Conservation (phyloP, 2,329 filamentous ascomycete species). For the Talaromyces sp. region DNA sequence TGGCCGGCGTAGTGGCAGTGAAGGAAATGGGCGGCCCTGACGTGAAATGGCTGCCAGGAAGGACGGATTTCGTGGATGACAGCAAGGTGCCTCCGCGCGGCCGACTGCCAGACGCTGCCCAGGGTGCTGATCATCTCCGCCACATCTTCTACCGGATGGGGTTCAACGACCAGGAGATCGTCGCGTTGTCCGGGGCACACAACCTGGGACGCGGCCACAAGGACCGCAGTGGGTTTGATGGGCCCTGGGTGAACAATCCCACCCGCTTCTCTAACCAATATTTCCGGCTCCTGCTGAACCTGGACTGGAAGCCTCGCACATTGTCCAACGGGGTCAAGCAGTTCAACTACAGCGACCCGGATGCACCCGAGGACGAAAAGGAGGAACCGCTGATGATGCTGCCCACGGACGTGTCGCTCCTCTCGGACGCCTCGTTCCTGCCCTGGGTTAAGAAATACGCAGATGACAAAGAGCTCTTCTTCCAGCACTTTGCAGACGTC, state of each 20-base stretch:
- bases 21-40: slow-evolving; percentile 56
- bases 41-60: slow-evolving; percentile 53
- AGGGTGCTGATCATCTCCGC: slow-evolving; percentile 52
- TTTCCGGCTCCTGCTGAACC: slow-evolving; percentile 47
- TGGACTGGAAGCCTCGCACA: slow-evolving; percentile 53
- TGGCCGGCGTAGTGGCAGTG: slow-evolving; percentile 56
- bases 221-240: slow-evolving; percentile 54
- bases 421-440: slow-evolving; percentile 49
- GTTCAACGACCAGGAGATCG: slow-evolving; percentile 57
- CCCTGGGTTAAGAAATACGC: slow-evolving; percentile 57
- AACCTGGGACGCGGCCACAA: slow-evolving; percentile 53
- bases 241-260: slow-evolving; percentile 57
- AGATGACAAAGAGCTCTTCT: slow-evolving; percentile 58
- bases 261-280: slow-evolving; percentile 56
- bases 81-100: slow-evolving; percentile 55
- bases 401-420: slow-evolving; percentile 58
- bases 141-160: slow-evolving; percentile 57
- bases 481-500: slow-evolving; percentile 53
- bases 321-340: slow-evolving; percentile 50
- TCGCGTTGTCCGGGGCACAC: slow-evolving; percentile 53
- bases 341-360: slow-evolving; percentile 57
- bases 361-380: slow-evolving; percentile 35
- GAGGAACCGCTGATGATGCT: slow-evolving; percentile 61
- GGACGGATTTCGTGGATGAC: slow-evolving; percentile 60
- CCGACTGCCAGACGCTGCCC: slow-evolving; percentile 50